Percentiles rank a stretch among this genome's conserved stretches.
Conservation (phyloP, 495 filamentous ascomycete genomes). For the Talaromyces nanjingensis region DNA sequence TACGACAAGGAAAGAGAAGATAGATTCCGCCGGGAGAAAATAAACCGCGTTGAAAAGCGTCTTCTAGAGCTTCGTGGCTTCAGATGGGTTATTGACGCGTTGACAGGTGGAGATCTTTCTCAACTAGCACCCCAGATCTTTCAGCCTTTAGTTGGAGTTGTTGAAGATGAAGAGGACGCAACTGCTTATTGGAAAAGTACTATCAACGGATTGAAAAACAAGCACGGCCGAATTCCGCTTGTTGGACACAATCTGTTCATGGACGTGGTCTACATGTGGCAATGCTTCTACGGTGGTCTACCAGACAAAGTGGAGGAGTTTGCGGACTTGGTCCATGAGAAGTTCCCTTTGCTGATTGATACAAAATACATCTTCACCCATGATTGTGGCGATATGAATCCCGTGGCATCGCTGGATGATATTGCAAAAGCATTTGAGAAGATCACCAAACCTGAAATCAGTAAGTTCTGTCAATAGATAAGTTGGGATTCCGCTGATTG, state of each 20-base stretch:
- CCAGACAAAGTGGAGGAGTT: conserved; percentile 58
- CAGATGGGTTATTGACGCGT: conserved; percentile 63
- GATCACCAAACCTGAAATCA: conserved; percentile 35
- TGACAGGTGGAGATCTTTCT: conserved; percentile 51
- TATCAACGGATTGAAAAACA: conserved; percentile 36
- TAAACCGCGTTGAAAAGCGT: conserved; percentile 30
- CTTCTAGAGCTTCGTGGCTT: conserved; percentile 52
- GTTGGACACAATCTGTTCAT: conserved; percentile 75
- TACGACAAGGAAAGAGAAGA: conserved; percentile 43
- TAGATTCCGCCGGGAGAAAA: conserved; percentile 26
- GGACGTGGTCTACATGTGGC: conserved; percentile 66
- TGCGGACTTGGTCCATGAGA: conserved; percentile 37
- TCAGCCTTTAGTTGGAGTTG: conserved; percentile 16
- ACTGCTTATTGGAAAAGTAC: conserved; percentile 19
- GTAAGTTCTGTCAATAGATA: conserved; percentile 22
- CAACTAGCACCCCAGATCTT: conserved; percentile 44
- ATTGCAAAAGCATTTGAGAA: conserved; percentile 35
- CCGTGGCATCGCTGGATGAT: conserved; percentile 42
- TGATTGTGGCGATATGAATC: conserved; percentile 43
- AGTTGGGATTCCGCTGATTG: conserved; percentile 7
- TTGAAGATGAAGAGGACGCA: conserved; percentile 25
- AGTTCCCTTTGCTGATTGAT: conserved; percentile 68
- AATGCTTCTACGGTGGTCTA: conserved; percentile 59
- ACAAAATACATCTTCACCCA: conserved; percentile 70
- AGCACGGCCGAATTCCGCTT: conserved; percentile 38